Evolutionary conservation across 192 early-diverging fungal genomes (phyloP), one percentile per base, ranked within the genome.

Genomic region (Backusella liffmaniae): DNA sequence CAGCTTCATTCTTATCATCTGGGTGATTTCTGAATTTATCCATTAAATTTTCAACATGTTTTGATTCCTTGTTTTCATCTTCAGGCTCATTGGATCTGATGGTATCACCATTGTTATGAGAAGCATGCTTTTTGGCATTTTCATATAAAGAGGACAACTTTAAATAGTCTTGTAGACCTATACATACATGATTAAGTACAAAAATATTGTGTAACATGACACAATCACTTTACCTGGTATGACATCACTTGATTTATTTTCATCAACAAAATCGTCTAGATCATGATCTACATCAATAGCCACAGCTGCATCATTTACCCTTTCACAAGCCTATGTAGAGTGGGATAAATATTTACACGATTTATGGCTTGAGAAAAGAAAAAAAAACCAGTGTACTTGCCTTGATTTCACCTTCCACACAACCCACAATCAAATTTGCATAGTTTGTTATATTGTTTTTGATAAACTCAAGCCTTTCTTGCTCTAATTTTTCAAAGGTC

Each of bases 191-290:
- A 10, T 26, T 62, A 12, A 15, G 23, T 16, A 70, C 16, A 16
- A 26, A 44, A 18, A n/a, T 16, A 32, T 34, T 8, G 23, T 21
- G n/a, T 71, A 29, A 23, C 41, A 32, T 16, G 34, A 4, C 6
- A 32, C 70, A 32, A 32, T 70, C 39, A 70, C 41, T 66, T 71
- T 71, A 49, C 70, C 35, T 41, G 73, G 73, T 23, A 74, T 67
- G 26, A 44, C 41, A 66, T 29, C 30, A 66, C n/a, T 74, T 30
- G 73, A 74, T 46, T 42, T 66, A 74, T 67, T 26, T 15, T 66
- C 37, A 8, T 13, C 18, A 16, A 74, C 44, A 34, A 74, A 74
- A 46, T 42, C 59, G 66, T 66, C 41, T 29, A 74, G 35, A 30
- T 74, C 73, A 16, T 67, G 29, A 59, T 44, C 42, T 21, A 46